Base-by-base conservation (phyloP, 495 filamentous ascomycete genomes). In the Aspergillus wentii region DNA sequence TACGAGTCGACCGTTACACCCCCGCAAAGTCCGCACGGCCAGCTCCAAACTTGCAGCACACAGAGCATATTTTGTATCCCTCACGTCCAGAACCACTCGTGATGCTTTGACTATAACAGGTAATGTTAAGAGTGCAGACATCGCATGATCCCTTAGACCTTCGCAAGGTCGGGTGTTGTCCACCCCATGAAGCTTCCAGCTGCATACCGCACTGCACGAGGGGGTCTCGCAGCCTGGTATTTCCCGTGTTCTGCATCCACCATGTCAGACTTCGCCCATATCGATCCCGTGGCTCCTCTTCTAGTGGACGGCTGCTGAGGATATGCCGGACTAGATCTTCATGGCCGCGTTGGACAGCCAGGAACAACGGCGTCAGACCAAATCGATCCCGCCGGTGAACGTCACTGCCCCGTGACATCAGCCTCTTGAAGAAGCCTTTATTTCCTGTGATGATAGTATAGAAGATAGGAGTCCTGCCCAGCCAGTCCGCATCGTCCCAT, bases 361-460 rank as follows among this genome's bases (percentile, higher is more conserved):
- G 13, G 18, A 33, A 33, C 13, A 33, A 16, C 3, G 30, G n/a
- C n/a, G n/a, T 33, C 4, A 33, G 30, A 10, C 30, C 30, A 33
- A 33, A 33, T 33, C 30, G n/a, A 33, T 33, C 30, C 13, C 13
- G 30, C 13, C 30, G 30, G 18, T 33, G 30, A 33, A 33, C 30
- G 30, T 7, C 4, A 16, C 30, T 33, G 13, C n/a, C 30, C 3
- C 4, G 30, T 2, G 5, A 17, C 10, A 2, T 33, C 13, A 33
- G 30, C 2, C 10, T 4, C 10, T 5, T 17, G n/a, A 33, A 33
- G 13, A 14, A 3, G 3, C 3, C 3, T 10, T 4, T 10, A 10
- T 33, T 8, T 4, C 16, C 16, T 16, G n/a, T 16, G 16, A 33
- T 17, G 3, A 16, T 16, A 5, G n/a, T n/a, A n/a, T n/a, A n/a